Evolutionary conservation across 805 yeast genomes (phyloP).

Genomic region (Maudiozyma barnettii): DNA sequence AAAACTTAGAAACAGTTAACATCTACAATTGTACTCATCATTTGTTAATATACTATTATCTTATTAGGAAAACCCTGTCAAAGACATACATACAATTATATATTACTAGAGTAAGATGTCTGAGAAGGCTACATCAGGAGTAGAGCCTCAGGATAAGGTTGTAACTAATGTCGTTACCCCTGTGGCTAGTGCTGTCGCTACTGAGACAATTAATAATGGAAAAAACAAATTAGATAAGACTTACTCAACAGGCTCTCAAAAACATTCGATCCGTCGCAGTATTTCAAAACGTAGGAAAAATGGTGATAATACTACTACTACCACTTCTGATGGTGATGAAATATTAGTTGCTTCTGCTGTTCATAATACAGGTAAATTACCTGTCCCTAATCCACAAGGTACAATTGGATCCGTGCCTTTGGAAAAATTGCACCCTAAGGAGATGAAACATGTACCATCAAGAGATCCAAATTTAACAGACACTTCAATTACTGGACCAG

Average conservation of each 20-base stretch:
- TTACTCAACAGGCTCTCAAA: constrained; percentile 3
- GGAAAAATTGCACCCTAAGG: constrained; percentile 22
- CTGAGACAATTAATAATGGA: not conserved
- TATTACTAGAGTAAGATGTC: not conserved
- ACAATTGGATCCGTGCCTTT: constrained; percentile 25
- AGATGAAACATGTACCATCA: constrained; percentile 13
- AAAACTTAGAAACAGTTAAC: too few relatives aligned
- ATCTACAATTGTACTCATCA: too few relatives aligned
- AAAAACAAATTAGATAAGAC: not conserved
- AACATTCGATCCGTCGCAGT: not conserved
- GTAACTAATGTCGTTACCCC: not conserved
- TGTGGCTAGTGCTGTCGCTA: not conserved
- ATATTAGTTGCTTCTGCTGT: constrained; percentile 19
- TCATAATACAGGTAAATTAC: constrained; percentile 14
- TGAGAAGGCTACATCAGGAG: not conserved
- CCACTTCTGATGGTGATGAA: constrained; percentile 2
- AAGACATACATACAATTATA: too few relatives aligned
- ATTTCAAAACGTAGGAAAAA: not conserved
- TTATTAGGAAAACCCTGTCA: too few relatives aligned
- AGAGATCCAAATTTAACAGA: constrained; percentile 23
- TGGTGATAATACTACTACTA: not conserved
- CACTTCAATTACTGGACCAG: constrained; percentile 23
- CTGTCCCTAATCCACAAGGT: constrained; percentile 19
- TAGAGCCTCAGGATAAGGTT: not conserved
- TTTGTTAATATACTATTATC: too few relatives aligned